phyloP scores from a whole-genome alignment of 83 land plant genomes.

The Thuja plicata region DNA sequence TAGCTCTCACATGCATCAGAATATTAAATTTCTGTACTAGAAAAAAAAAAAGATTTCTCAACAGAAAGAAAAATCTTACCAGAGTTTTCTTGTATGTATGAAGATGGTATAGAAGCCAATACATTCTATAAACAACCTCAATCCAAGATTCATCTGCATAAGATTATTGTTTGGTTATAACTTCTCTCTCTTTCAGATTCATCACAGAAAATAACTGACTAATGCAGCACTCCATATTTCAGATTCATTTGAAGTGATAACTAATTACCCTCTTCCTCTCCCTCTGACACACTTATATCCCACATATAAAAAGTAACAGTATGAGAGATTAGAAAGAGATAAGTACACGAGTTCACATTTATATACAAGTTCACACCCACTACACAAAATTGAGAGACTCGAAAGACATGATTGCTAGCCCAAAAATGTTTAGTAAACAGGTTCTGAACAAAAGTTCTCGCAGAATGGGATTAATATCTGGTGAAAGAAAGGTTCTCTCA shows the following conservation, averaged over 20 bases:
- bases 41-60: neutral
- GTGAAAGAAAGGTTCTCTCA: neutral
- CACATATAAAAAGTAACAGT: neutral
- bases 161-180: neutral
- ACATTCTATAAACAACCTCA: conserved; percentile 89
- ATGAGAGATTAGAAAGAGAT: no score
- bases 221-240: neutral
- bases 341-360: no score
- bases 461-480: neutral
- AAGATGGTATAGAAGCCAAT: conserved; percentile 88
- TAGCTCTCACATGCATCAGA: conserved; percentile 3
- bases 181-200: conserved; percentile 12
- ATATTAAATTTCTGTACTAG: neutral
- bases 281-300: neutral
- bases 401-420: neutral
- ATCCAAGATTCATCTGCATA: conserved; percentile 76
- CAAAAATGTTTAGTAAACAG: neutral
- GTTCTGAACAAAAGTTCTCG: neutral
- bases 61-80: conserved; percentile 29
- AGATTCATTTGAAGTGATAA: neutral
- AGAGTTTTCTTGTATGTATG: conserved; percentile 84
- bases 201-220: neutral
- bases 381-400: neutral
- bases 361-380: neutral
- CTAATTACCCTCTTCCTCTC: neutral